Evolutionary conservation across 805 yeast species (phyloP).

Genomic region (Nakazawaea ernobii): DNA sequence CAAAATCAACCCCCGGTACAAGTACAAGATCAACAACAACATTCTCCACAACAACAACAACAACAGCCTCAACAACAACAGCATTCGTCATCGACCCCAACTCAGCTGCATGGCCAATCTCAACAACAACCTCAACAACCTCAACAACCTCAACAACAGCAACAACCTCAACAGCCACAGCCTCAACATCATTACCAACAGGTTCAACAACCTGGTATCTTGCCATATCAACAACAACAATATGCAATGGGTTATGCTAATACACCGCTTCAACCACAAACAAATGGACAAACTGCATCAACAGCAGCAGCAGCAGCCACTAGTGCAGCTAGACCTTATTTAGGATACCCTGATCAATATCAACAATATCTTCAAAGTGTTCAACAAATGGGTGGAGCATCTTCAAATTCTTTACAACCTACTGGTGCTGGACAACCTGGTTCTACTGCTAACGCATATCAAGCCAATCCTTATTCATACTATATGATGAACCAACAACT

Average conservation of each 20-base stretch:
- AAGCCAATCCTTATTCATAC: constrained; percentile 4
- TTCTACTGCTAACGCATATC: constrained; percentile 2
- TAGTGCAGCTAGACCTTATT: constrained; percentile 8
- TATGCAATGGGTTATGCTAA: background rate
- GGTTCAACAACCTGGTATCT: constrained; percentile 1
- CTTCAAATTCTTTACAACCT: background rate
- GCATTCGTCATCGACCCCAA: background rate
- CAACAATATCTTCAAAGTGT: constrained; percentile 11
- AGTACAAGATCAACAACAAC: constrained; percentile 17
- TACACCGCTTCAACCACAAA: background rate
- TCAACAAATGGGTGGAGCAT: constrained; percentile 6
- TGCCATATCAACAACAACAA: constrained; percentile 3
- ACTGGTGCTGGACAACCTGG: background rate
- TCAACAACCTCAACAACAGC: constrained; percentile 36
- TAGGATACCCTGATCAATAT: constrained; percentile 11
- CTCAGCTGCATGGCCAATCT: background rate
- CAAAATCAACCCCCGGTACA: background rate
- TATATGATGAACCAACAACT: constrained; percentile 11
- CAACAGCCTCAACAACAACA: background rate
- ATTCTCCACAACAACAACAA: background rate
- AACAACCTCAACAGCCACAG: constrained; percentile 44
- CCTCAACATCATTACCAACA: constrained; percentile 1
- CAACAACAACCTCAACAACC: constrained; percentile 12
- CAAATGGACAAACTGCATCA: background rate
- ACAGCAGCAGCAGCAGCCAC: background rate